A percentile compares a stretch with the other conserved stretches of the same genome.
phyloP scores from a whole-genome alignment of 2,329 filamentous ascomycete species.

The Diplodia mutila region DNA sequence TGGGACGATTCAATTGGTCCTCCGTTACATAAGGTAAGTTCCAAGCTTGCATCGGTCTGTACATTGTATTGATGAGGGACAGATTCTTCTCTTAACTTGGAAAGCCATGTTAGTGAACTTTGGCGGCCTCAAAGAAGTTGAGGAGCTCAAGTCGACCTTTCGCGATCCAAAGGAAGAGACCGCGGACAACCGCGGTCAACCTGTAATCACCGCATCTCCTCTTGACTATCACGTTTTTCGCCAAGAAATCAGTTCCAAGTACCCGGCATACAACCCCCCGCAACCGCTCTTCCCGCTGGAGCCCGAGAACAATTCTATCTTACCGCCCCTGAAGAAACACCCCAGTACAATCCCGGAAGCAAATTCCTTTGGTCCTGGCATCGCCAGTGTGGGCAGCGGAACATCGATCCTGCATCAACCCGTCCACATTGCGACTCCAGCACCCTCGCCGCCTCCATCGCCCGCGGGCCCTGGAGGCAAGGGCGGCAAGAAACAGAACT shows the following conservation, averaged over 20 bases:
- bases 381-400: conserved; percentile 51
- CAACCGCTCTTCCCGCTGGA: conserved; percentile 82
- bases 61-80: neutral
- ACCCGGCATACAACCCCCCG: conserved; percentile 92
- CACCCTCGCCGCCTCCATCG: conserved; percentile 91
- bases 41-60: neutral
- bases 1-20: conserved; percentile 63
- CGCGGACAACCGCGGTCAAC: conserved; percentile 64
- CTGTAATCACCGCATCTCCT: conserved; percentile 88
- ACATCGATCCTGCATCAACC: conserved; percentile 89
- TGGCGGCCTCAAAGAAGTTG: conserved; percentile 75
- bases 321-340: conserved; percentile 82
- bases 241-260: conserved; percentile 96
- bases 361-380: conserved; percentile 56
- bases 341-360: conserved; percentile 57
- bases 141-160: conserved; percentile 73
- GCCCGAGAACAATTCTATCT: conserved; percentile 84
- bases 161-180: conserved; percentile 60
- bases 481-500: conserved; percentile 97
- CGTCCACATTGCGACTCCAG: conserved; percentile 97
- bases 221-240: conserved; percentile 95
- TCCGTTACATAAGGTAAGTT: conserved; percentile 48
- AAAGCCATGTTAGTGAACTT: conserved; percentile 87
- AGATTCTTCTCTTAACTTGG: conserved; percentile 85
- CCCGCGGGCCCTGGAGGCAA: conserved; percentile 83